phyloP scores from a whole-genome alignment of 805 yeast genomes.

The Torulaspora gathmanii region DNA sequence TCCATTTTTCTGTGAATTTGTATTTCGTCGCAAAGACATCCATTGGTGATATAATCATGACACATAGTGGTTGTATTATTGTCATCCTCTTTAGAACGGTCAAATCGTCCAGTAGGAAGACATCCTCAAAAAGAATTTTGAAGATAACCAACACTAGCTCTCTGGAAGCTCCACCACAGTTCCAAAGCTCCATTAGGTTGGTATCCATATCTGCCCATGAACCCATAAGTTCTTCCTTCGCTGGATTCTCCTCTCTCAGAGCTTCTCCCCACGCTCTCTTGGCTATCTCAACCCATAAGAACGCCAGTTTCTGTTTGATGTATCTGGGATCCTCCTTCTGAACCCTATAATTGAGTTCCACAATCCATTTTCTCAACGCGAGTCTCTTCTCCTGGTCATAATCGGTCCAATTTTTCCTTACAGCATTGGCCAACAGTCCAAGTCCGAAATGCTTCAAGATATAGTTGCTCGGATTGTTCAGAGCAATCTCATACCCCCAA shows the following conservation, averaged over 20 bases:
- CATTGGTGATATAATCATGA: constrained; percentile 74
- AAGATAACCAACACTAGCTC: constrained; percentile 75
- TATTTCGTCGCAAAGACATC: constrained; percentile 57
- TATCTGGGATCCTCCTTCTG: constrained; percentile 76
- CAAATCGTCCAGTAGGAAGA: constrained; percentile 87
- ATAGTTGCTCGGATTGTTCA: constrained; percentile 52
- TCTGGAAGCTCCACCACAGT: constrained; percentile 53
- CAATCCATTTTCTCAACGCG: constrained; percentile 78
- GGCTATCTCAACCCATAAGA: constrained; percentile 85
- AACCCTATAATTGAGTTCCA: constrained; percentile 65
- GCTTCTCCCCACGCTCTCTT: constrained; percentile 87
- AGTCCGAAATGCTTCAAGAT: constrained; percentile 89
- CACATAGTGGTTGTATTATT: constrained; percentile 75
- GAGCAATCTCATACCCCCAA: constrained; percentile 86
- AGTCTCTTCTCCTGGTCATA: constrained; percentile 56
- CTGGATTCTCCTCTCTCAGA: constrained; percentile 37
- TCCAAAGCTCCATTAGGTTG: constrained; percentile 73
- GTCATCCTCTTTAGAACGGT: constrained; percentile 75
- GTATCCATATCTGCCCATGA: constrained; percentile 90
- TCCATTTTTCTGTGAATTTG: constrained; percentile 47
- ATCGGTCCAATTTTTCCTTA: constrained; percentile 48
- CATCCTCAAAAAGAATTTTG: constrained; percentile 87
- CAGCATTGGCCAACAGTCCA: constrained; percentile 68
- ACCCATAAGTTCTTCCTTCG: constrained; percentile 44
- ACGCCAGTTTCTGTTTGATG: constrained; percentile 83